Conservation (phyloP, 768 basidiomycete genomes). For the Boletus pseudopeckii region DNA sequence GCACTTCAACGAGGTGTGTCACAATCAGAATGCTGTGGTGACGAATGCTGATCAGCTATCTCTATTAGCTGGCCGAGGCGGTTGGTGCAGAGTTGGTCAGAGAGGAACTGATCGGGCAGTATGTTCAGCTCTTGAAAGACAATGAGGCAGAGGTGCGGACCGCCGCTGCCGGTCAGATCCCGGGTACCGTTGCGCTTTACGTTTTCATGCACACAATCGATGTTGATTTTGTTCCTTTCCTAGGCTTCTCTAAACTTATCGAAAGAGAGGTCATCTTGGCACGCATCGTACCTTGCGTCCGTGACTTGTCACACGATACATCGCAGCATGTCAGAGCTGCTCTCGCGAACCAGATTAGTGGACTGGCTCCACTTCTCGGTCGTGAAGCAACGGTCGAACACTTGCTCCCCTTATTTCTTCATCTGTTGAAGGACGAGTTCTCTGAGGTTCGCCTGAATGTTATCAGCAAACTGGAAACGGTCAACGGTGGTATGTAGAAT, state of each 20-base stretch:
- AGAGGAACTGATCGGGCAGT: constrained; percentile 91
- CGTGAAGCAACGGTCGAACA: constrained; percentile 94
- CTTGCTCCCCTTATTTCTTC: constrained; percentile 93
- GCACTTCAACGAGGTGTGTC: constrained; percentile 87
- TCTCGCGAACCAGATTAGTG: constrained; percentile 92
- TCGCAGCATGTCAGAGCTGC: constrained; percentile 98
- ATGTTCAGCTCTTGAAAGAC: constrained; percentile 91
- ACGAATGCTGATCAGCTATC: neutral
- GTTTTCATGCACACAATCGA: neutral
- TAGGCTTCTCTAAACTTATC: constrained; percentile 91
- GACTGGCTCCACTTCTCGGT: constrained; percentile 90
- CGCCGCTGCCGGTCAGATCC: constrained; percentile 93
- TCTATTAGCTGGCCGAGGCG: constrained; percentile 75
- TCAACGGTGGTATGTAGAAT: constrained; percentile 72
- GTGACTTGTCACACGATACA: constrained; percentile 87
- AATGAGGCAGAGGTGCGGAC: constrained; percentile 99
- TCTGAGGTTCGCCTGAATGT: constrained; percentile 96
- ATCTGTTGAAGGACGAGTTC: constrained; percentile 97
- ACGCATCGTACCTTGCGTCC: constrained; percentile 90
- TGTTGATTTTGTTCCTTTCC: constrained; percentile 8
- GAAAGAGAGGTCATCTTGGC: constrained; percentile 93
- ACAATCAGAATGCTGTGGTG: neutral
- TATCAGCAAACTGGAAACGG: constrained; percentile 96
- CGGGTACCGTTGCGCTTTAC: constrained; percentile 53
- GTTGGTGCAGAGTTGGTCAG: constrained; percentile 87